Percentiles rank a stretch among this genome's conserved stretches.
phyloP scores from a whole-genome alignment of 2,329 filamentous ascomycete genomes.

The Ceratocystiopsis minuta region DNA sequence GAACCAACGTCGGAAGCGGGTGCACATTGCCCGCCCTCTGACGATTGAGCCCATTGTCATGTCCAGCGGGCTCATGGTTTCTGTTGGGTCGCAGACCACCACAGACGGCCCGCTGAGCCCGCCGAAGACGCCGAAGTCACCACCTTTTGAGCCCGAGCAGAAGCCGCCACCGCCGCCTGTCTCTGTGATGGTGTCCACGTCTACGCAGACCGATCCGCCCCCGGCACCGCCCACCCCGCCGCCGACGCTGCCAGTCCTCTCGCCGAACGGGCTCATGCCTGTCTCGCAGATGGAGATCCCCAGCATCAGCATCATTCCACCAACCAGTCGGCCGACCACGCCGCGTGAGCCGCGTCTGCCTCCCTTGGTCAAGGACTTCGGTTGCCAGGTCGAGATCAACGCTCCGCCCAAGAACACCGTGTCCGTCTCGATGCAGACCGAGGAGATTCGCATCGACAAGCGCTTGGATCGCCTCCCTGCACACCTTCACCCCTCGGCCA shows the following conservation, averaged over 20 bases:
- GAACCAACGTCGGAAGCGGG: constrained; percentile 55
- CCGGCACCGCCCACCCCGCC: constrained; percentile 7
- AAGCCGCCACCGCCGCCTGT: constrained; percentile 13
- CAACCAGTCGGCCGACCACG: constrained; percentile 64
- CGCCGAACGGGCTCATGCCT: not conserved
- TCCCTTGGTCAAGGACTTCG: constrained; percentile 65
- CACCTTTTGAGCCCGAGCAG: constrained; percentile 18
- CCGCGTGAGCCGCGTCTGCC: constrained; percentile 58
- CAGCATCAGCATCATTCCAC: constrained; percentile 81
- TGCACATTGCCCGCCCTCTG: constrained; percentile 33
- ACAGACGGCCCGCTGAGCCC: constrained; percentile 43
- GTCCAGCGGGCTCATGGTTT: constrained; percentile 38
- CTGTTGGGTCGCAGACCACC: constrained; percentile 46
- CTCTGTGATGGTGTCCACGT: constrained; percentile 29
- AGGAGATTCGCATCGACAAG: constrained; percentile 72
- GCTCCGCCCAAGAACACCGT: constrained; percentile 32
- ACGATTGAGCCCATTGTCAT: constrained; percentile 26
- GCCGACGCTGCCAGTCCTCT: not conserved
- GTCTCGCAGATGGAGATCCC: constrained; percentile 41
- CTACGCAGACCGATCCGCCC: constrained; percentile 42
- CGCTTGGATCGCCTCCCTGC: constrained; percentile 56
- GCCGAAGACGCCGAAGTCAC: constrained; percentile 43
- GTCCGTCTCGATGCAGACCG: constrained; percentile 49
- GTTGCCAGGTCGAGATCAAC: constrained; percentile 55
- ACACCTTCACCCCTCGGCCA: constrained; percentile 62